Evolutionary conservation across 2,329 filamentous ascomycete genomes (phyloP).

Genomic region (Sodiomyces alkalinus): DNA sequence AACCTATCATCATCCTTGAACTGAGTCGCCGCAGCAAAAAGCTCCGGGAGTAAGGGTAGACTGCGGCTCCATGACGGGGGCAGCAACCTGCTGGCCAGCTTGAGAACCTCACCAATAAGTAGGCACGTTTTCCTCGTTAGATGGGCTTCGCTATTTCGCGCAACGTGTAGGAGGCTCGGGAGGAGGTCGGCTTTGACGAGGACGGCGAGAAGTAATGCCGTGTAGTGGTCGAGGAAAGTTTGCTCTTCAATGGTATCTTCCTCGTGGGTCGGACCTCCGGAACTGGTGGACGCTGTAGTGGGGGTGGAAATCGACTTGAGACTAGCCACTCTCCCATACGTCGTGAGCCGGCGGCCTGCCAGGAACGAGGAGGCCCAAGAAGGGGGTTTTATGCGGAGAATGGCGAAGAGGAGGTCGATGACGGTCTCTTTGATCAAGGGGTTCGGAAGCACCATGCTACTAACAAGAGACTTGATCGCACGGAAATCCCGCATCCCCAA

Average conservation of each 20-base stretch:
- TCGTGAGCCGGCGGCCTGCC: conserved; percentile 81
- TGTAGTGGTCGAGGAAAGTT: conserved; percentile 89
- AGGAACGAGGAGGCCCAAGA: conserved; percentile 94
- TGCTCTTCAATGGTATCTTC: conserved; percentile 46
- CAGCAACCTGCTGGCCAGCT: conserved; percentile 72
- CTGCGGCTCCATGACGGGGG: conserved; percentile 70
- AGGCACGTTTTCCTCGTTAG: conserved; percentile 82
- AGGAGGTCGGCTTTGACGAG: conserved; percentile 71
- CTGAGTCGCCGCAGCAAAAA: conserved; percentile 62
- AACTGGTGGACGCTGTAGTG: background rate
- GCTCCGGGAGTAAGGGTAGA: conserved; percentile 73
- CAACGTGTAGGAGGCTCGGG: conserved; percentile 44
- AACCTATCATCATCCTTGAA: conserved; percentile 61
- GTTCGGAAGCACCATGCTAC: conserved; percentile 45
- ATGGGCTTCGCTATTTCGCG: conserved; percentile 49
- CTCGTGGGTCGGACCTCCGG: conserved; percentile 20
- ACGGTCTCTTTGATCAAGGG: conserved; percentile 54
- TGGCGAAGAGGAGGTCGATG: conserved; percentile 68
- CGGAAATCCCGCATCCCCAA: conserved; percentile 80
- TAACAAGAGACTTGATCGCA: conserved; percentile 62
- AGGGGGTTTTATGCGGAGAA: conserved; percentile 78
- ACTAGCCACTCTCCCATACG: conserved; percentile 86
- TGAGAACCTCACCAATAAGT: conserved; percentile 79
- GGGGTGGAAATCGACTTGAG: conserved; percentile 45
- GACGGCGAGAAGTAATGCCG: conserved; percentile 70